Conservation (phyloP, 768 basidiomycete genomes). For the Xerocomellus intermedius region DNA sequence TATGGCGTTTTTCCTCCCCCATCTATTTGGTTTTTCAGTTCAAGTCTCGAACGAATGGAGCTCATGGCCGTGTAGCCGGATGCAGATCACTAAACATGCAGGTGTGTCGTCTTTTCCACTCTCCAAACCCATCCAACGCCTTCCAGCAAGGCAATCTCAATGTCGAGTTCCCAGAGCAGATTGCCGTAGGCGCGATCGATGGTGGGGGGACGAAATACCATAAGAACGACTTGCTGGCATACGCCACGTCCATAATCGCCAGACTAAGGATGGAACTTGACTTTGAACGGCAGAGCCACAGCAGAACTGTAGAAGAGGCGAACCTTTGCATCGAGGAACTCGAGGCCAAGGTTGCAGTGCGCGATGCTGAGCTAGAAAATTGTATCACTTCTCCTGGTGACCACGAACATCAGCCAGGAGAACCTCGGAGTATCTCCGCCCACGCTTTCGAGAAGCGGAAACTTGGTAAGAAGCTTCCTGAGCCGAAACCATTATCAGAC, state of each 20-base stretch:
- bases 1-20: not conserved
- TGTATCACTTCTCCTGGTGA: constrained; percentile 21
- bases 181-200: not conserved
- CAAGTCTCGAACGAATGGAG: constrained; percentile 45
- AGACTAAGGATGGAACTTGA: constrained; percentile 44
- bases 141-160: constrained; percentile 23
- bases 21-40: constrained; percentile 31
- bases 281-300: constrained; percentile 43
- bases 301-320: constrained; percentile 37
- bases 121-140: constrained; percentile 10
- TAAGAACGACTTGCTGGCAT: constrained; percentile 35
- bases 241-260: constrained; percentile 45
- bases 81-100: constrained; percentile 40
- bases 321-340: constrained; percentile 44
- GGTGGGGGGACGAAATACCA: not conserved
- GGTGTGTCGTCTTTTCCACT: constrained; percentile 36
- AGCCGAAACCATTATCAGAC: constrained; percentile 28
- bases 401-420: not conserved
- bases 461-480: constrained; percentile 1
- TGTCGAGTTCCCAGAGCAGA: constrained; percentile 20
- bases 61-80: constrained; percentile 45
- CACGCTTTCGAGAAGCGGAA: not conserved
- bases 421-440: not conserved
- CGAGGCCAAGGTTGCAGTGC: constrained; percentile 52
- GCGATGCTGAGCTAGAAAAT: constrained; percentile 55